phyloP scores from a whole-genome alignment of 257 asterid genomes.

The Mitragyna speciosa region DNA sequence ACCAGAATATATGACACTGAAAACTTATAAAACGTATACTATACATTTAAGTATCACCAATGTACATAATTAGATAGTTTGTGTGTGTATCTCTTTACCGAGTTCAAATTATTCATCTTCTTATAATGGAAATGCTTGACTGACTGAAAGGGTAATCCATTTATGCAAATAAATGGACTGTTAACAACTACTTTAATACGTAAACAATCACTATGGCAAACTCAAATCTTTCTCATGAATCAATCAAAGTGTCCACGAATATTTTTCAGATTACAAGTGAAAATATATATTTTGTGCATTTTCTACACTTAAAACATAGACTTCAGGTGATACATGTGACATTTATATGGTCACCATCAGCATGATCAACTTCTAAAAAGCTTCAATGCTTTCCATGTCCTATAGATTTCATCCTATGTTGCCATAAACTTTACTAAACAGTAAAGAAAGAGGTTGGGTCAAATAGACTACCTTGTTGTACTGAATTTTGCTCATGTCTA shows the following conservation, averaged over 20 bases:
- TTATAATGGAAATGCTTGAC: neutral
- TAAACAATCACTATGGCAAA: neutral
- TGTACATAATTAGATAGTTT: neutral
- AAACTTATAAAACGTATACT: neutral
- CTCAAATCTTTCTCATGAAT: neutral
- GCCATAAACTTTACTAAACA: neutral
- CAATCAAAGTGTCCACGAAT: neutral
- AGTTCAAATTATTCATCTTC: neutral
- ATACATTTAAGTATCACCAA: neutral
- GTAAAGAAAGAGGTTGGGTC: neutral
- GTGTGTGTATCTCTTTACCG: neutral
- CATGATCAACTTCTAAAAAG: neutral
- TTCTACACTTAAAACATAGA: neutral
- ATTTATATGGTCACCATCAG: neutral
- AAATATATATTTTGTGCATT: neutral
- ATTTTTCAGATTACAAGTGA: neutral
- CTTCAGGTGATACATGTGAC: neutral
- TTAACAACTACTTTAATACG: neutral
- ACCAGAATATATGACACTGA: conserved; percentile 16
- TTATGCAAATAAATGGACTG: neutral
- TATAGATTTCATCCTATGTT: neutral
- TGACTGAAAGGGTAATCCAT: neutral
- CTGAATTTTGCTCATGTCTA: conserved; percentile 95
- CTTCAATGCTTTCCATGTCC: neutral
- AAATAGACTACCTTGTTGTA: conserved; percentile 67